phyloP scores from a whole-genome alignment of 768 basidiomycete species.

The Leccinellum rugosiceps region DNA sequence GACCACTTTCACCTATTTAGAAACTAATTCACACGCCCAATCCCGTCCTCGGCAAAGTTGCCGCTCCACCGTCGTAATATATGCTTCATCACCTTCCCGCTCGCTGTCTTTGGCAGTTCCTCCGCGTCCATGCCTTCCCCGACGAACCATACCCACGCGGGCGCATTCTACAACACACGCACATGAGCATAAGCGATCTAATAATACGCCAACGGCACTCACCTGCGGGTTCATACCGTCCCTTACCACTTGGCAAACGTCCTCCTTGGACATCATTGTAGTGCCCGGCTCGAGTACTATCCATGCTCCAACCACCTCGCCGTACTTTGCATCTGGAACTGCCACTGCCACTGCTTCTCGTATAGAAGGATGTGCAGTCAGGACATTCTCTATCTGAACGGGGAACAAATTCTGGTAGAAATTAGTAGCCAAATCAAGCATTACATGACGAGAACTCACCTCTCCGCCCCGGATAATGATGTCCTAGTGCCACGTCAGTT shows the following conservation, averaged over 20 bases:
- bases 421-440: not conserved
- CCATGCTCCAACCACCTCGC: conserved; percentile 83
- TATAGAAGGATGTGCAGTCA: conserved; percentile 53
- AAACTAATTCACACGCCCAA: conserved; percentile 36
- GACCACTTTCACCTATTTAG: not conserved
- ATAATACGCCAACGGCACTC: not conserved
- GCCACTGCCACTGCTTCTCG: conserved; percentile 72
- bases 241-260: conserved; percentile 52
- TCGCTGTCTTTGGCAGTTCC: conserved; percentile 81
- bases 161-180: conserved; percentile 54
- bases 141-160: conserved; percentile 81
- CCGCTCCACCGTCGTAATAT: conserved; percentile 67
- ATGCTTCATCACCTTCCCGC: conserved; percentile 86
- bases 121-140: conserved; percentile 56
- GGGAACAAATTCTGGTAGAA: conserved; percentile 71
- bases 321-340: conserved; percentile 65
- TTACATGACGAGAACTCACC: conserved; percentile 34
- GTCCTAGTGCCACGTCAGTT: conserved; percentile 42
- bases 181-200: conserved; percentile 1
- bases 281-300: conserved; percentile 47
- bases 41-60: conserved; percentile 43
- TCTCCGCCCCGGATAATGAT: conserved; percentile 87
- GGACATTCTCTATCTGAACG: conserved; percentile 77
- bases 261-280: conserved; percentile 40
- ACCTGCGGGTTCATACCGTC: conserved; percentile 79